Evolutionary conservation across 116 monocot species (phyloP), one percentile per base, ranked within the genome.

Genomic region (Papilionanthe hybrid): DNA sequence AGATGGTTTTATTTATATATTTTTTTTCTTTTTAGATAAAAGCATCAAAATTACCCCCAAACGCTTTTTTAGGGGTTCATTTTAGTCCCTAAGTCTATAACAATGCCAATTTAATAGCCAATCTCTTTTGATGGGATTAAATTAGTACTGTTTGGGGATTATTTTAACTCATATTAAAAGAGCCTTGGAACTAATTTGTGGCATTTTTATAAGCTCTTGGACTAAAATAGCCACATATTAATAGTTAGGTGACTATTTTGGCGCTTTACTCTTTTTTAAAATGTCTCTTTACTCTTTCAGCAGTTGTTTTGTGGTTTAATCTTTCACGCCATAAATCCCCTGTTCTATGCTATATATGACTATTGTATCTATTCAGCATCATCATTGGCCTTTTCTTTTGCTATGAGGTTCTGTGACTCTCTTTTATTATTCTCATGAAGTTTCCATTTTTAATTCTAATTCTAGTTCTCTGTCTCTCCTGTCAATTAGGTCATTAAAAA

Each of bases 401-500:
- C 60, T 60, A 60, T 60, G 60, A 23, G 60, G 9, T 60, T 22
- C 60, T 60, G 5, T 20, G 23, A 6, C 6, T 9, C 23, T 9
- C 27, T 7, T 11, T 65, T 65, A 10, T 25, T 65, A 58, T 65
- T 65, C 8, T 65, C 11, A 7, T 65, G 65, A 65, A 65, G 27
- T 27, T 65, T 65, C 27, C 27, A 13, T 19, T 75, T 22, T 67
- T 23, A 42, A 49, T 75, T 19, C 19, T n/a, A 66, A 72, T 60
- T 75, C 53, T 17, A 53, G 53, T 53, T 13, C 15, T 53, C 20
- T 72, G 25, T 9, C 42, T 0, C 13, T 53, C 78, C 78, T 43
- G n/a, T 76, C 23, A 68, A 78, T 25, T 86, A 99, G 99, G 78
- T 95, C 71, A 78, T 99, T 84, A 79, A 80, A 81, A 88, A 68